Base-by-base conservation (phyloP, 225 moss, liverwort and hornwort species). In the Rhytidiadelphus loreus region DNA sequence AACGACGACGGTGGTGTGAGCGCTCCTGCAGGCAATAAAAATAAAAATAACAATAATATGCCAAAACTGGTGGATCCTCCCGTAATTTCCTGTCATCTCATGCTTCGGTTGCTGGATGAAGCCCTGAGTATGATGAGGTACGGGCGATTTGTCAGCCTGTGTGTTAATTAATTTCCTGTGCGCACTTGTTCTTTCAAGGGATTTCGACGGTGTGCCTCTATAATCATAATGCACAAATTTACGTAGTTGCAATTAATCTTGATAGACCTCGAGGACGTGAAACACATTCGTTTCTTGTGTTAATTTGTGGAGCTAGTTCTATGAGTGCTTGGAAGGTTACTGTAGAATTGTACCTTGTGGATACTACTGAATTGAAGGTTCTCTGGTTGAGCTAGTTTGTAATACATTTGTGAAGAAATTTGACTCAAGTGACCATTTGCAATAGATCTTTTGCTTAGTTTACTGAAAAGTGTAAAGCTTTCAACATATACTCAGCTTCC, bases 101-200 rank as follows among this genome's bases (percentile, higher is more conserved):
- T 94, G 20, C 71, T 94, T 65, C 86, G 76, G 76, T 86, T 92
- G 52, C 80, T 94, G 39, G 94, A 92, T 61, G 92, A 91, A 43
- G 91, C 83, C 52, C 58, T 94, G 85, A 91, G 59, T 39, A 90
- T 94, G 91, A 33, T 86, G 48, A 92, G 89, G 92, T 92, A 28
- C 3, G 39, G 39, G 41, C 19, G 79, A 28, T 39, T 78, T 6
- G 26, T 78, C n/a, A n/a, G 56, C 16, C 56, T 25, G 56, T 17
- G 16, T n/a, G 78, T 8, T 53, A 8, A 35, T 52, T 13, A 22
- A 22, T 52, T 76, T 56, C 56, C 56, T n/a, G n/a, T 16, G 77
- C 25, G 16, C 32, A 25, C 68, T 66, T 64, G 58, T 33, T 70
- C 85, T 48, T 62, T 77, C 53, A 15, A n/a, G 63, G 22, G 53